A percentile compares a stretch with the other conserved stretches of the same genome.
phyloP scores from a whole-genome alignment of 163 green algal genomes.

The Chlamydomonas reinhardtii region DNA sequence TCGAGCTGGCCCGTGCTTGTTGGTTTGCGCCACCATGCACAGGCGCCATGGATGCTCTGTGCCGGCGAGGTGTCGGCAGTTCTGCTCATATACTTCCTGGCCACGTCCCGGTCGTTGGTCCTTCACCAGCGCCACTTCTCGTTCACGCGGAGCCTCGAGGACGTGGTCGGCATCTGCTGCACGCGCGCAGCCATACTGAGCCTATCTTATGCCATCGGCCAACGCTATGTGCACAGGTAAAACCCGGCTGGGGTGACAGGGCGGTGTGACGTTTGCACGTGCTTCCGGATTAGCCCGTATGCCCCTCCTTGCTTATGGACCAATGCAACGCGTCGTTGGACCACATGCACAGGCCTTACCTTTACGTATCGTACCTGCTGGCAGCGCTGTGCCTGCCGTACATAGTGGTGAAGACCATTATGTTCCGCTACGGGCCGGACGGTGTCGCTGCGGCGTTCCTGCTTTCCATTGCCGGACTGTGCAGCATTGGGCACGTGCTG shows the following conservation, averaged over 20 bases:
- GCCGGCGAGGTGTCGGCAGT: constrained; percentile 38
- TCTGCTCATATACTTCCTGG: constrained; percentile 53
- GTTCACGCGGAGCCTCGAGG: constrained; percentile 69
- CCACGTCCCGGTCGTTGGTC: constrained; percentile 33
- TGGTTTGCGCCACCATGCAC: neutral
- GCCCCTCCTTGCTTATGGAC: no score
- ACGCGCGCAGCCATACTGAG: constrained; percentile 50
- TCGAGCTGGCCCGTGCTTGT: no score
- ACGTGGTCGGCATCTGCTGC: constrained; percentile 62
- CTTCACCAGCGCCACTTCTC: constrained; percentile 64
- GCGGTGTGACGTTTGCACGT: no score
- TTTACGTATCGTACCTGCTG: constrained; percentile 62
- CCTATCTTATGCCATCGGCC: constrained; percentile 49
- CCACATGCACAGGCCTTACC: constrained; percentile 65
- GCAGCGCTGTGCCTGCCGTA: constrained; percentile 65
- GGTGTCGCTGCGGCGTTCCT: constrained; percentile 51
- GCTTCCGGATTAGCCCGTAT: no score
- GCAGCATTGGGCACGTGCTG: constrained; percentile 64
- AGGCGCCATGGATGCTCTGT: constrained; percentile 59
- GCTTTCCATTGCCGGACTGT: constrained; percentile 55
- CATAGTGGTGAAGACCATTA: constrained; percentile 68
- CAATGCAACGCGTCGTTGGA: no score
- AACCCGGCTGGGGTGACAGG: neutral
- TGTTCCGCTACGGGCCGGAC: constrained; percentile 60
- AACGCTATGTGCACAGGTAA: constrained; percentile 44